phyloP scores from a whole-genome alignment of 257 asterid genomes.

The Fraxinus americana region DNA sequence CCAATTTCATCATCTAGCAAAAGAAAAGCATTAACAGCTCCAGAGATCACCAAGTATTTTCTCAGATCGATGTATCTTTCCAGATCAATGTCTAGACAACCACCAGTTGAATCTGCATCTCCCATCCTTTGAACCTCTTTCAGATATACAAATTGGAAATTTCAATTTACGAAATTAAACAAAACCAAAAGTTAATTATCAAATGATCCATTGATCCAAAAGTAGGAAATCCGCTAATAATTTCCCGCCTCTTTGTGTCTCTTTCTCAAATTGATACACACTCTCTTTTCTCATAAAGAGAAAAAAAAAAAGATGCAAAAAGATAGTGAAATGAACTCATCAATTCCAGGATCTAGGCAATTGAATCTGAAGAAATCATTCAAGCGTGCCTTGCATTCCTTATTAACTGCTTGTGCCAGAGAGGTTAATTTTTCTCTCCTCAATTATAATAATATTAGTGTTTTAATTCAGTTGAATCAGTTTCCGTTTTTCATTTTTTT shows the following conservation, averaged over 20 bases:
- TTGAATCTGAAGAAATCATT: conserved; percentile 49
- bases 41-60: neutral
- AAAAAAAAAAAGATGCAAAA: conserved; percentile 28
- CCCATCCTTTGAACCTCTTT: no score
- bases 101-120: no score
- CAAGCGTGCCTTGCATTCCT: conserved; percentile 42
- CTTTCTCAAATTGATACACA: no score
- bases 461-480: neutral
- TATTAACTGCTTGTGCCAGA: conserved; percentile 50
- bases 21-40: neutral
- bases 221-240: no score
- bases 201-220: no score
- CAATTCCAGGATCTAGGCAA: conserved; percentile 48
- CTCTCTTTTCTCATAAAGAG: neutral
- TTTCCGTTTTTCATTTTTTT: neutral
- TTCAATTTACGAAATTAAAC: no score
- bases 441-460: neutral
- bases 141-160: no score
- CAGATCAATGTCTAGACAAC: no score
- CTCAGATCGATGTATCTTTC: neutral
- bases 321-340: conserved; percentile 4
- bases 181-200: no score
- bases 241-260: no score
- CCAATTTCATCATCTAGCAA: neutral
- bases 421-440: conserved; percentile 39